Evolutionary conservation across 495 filamentous ascomycete genomes (phyloP).

Genomic region (Neurospora intermedia): DNA sequence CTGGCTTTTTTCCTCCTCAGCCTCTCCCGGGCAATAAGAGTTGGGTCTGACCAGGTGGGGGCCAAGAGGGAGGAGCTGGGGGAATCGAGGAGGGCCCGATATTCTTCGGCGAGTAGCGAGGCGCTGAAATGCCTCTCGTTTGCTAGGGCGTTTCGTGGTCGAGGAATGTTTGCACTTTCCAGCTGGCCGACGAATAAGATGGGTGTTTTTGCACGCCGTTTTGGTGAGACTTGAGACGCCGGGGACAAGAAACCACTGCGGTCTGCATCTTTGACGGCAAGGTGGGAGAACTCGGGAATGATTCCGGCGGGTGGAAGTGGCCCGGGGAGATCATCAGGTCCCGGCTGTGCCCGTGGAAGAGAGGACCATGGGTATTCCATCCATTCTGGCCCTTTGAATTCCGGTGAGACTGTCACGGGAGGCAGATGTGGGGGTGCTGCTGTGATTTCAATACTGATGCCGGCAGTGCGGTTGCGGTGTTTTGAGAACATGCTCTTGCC

Average conservation of each 20-base stretch:
- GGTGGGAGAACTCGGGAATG: slow-evolving; percentile 31
- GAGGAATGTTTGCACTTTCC: slow-evolving; percentile 13
- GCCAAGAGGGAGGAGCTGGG: slow-evolving; percentile 10
- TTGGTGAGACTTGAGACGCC: slow-evolving; percentile 4
- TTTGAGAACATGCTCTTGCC: slow-evolving; percentile 15
- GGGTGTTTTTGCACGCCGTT: slow-evolving; percentile 33
- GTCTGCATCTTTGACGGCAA: slow-evolving; percentile 14
- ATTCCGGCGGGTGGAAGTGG: slow-evolving; percentile 16
- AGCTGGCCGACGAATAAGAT: slow-evolving; percentile 32
- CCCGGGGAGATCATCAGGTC: slow-evolving; percentile 5
- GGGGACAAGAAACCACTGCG: slow-evolving; percentile 8
- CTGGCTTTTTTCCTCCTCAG: neutral
- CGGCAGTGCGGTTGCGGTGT: slow-evolving; percentile 9
- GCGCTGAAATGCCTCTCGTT: slow-evolving; percentile 23
- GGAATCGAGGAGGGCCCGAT: slow-evolving; percentile 29
- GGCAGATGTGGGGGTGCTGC: slow-evolving; percentile 8
- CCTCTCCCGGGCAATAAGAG: neutral
- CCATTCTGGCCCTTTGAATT: slow-evolving; percentile 26
- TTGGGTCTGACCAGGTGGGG: slow-evolving; percentile 16
- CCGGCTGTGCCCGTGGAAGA: slow-evolving; percentile 4
- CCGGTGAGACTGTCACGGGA: slow-evolving; percentile 7
- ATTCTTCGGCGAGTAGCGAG: slow-evolving; percentile 37
- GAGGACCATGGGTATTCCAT: slow-evolving; percentile 23
- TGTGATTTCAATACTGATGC: neutral
- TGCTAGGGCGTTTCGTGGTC: slow-evolving; percentile 14